Evolutionary conservation across 306 rosid species (phyloP).

Genomic region (Casuarina cunninghamiana): DNA sequence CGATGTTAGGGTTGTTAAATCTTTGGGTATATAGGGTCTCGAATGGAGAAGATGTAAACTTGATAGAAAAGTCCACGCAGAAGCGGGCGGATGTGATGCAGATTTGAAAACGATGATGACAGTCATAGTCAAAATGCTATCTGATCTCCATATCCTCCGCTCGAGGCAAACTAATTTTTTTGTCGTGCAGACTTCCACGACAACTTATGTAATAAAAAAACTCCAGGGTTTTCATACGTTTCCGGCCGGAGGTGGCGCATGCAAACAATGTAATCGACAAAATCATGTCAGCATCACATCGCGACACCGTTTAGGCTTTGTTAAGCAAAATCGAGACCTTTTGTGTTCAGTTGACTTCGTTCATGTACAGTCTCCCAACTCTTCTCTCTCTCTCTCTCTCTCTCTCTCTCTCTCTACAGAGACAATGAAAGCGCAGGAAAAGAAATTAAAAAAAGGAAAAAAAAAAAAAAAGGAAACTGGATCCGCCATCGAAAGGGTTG

Average conservation of each 20-base stretch:
- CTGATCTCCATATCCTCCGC: not conserved
- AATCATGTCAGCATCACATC: not conserved
- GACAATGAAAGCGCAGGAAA: not conserved
- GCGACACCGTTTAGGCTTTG: not conserved
- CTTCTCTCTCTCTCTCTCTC: too few relatives aligned
- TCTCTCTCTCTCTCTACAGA: not conserved
- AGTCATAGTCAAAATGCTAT: not conserved
- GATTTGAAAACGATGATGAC: not conserved
- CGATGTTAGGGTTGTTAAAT: too few relatives aligned
- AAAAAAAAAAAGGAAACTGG: not conserved
- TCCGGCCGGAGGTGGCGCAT: not conserved
- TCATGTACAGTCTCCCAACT: not conserved
- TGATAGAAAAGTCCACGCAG: too few relatives aligned
- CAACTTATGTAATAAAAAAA: not conserved
- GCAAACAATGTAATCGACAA: not conserved
- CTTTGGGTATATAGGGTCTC: too few relatives aligned
- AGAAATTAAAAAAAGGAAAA: not conserved
- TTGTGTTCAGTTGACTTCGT: not conserved
- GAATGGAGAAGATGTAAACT: too few relatives aligned
- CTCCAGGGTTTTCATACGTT: not conserved
- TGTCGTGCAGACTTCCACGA: not conserved
- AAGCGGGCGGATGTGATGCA: not conserved
- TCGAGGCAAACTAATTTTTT: not conserved
- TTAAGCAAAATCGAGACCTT: not conserved
- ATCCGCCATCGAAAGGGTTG: not conserved